Conservation (phyloP, 495 filamentous ascomycete species). For the Letharia lupina region DNA sequence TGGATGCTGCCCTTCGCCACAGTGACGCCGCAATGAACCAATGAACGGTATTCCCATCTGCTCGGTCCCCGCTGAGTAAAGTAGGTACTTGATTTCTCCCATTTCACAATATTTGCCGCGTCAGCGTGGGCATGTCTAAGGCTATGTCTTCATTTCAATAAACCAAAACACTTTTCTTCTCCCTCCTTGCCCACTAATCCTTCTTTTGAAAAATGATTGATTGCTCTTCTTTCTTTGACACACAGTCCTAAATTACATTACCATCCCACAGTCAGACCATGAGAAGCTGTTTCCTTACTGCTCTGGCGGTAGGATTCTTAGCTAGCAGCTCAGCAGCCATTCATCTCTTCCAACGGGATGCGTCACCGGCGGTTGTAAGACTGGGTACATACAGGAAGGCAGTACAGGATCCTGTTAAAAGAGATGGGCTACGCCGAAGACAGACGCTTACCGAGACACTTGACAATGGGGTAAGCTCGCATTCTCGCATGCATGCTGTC, state of each 20-base stretch:
- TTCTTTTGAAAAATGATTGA: not conserved
- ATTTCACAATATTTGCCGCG: not conserved
- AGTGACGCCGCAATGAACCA: not conserved
- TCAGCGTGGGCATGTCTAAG: not conserved
- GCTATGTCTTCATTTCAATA: not conserved
- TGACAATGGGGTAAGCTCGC: slow-evolving; percentile 33
- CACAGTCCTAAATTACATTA: not conserved
- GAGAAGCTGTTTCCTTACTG: not conserved
- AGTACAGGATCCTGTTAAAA: slow-evolving; percentile 28
- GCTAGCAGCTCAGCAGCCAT: slow-evolving; percentile 8
- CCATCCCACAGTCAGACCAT: not conserved
- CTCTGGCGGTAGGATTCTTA: slow-evolving; percentile 12
- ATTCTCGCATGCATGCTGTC: slow-evolving; percentile 15
- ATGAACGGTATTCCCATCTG: not conserved
- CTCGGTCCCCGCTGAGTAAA: not conserved
- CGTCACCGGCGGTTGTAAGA: slow-evolving; percentile 31
- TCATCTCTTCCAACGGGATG: not conserved
- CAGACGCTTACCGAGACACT: slow-evolving; percentile 32
- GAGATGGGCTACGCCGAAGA: slow-evolving; percentile 32
- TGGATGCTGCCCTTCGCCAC: not conserved
- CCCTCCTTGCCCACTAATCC: not conserved
- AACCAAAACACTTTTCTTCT: not conserved
- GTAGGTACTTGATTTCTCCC: not conserved
- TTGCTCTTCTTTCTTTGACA: not conserved
- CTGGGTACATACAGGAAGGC: slow-evolving; percentile 37